A percentile compares a stretch with the other conserved stretches of the same genome.
Evolutionary conservation across 176 grass and related monocot genomes (phyloP).

Genomic region (Microstegium vimineum): DNA sequence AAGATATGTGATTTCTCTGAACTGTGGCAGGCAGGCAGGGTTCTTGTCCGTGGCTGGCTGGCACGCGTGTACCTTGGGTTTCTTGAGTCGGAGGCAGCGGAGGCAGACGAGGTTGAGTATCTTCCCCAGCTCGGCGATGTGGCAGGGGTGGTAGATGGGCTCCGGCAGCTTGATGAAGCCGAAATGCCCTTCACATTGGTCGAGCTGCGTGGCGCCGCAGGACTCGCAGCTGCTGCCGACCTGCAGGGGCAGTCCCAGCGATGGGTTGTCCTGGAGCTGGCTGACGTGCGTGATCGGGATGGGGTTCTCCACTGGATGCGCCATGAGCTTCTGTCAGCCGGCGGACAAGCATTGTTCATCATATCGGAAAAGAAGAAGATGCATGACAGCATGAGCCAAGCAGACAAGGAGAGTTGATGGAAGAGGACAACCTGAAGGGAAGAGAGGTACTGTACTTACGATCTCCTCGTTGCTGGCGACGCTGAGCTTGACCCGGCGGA

Average conservation of each 20-base stretch:
- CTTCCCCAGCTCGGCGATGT: conserved; percentile 18
- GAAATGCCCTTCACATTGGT: conserved; percentile 28
- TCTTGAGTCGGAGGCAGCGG: conserved; percentile 36
- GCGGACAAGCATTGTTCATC: neutral
- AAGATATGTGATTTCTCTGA: neutral
- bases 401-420: neutral
- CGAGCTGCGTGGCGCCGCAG: neutral
- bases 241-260: conserved; percentile 29
- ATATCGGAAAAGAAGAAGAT: neutral
- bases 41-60: neutral
- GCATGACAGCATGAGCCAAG: neutral
- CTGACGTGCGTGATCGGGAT: neutral
- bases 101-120: conserved; percentile 35
- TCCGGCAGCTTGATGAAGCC: conserved; percentile 30
- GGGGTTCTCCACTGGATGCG: neutral
- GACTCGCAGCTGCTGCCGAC: conserved; percentile 13
- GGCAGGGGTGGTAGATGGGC: conserved; percentile 31
- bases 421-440: neutral
- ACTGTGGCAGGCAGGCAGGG: neutral
- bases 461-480: conserved; percentile 18
- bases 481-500: conserved; percentile 8
- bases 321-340: neutral
- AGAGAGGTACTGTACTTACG: neutral
- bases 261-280: conserved; percentile 23
- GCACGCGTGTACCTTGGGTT: conserved; percentile 6